These are phyloP conservation scores for Termitomyces sp. DNA, from an alignment of 768 basidiomycete genomes.

Conservation along the genomic window DNA sequence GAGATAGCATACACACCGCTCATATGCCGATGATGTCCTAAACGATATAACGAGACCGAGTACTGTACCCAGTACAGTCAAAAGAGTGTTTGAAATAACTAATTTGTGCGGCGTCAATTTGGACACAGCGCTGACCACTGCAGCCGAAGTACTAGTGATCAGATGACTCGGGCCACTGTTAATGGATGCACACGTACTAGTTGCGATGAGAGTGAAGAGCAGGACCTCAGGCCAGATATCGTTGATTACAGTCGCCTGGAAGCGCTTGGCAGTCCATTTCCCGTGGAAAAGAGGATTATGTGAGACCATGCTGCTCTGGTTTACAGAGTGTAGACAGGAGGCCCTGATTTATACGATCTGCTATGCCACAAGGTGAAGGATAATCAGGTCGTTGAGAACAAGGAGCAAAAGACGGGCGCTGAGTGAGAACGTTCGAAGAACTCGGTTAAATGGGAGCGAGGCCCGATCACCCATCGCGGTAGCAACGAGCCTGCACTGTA, in stretches of 20 bases:
- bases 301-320: slow-evolving; percentile 30
- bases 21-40: slow-evolving; percentile 67
- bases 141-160: neutral
- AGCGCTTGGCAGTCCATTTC: slow-evolving; percentile 42
- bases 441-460: slow-evolving; percentile 4
- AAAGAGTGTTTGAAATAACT: slow-evolving; percentile 45
- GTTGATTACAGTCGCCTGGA: slow-evolving; percentile 55
- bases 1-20: slow-evolving; percentile 35
- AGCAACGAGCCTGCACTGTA: slow-evolving; percentile 6
- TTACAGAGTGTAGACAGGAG: neutral
- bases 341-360: too few species aligned
- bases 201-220: slow-evolving; percentile 57
- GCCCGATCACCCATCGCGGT: slow-evolving; percentile 13
- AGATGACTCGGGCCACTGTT: neutral
- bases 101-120: slow-evolving; percentile 41
- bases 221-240: slow-evolving; percentile 62
- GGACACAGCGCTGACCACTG: slow-evolving; percentile 57
- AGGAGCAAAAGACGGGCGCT: neutral
- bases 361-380: neutral
- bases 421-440: neutral
- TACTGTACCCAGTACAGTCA: slow-evolving; percentile 71
- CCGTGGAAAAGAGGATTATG: slow-evolving; percentile 42
- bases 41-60: slow-evolving; percentile 70
- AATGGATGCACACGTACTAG: slow-evolving; percentile 31
- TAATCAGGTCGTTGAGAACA: neutral